Evolutionary conservation across 805 yeast genomes (phyloP), one percentile per base, ranked within the genome.

Genomic region (Nakazawaea wyomingensis): DNA sequence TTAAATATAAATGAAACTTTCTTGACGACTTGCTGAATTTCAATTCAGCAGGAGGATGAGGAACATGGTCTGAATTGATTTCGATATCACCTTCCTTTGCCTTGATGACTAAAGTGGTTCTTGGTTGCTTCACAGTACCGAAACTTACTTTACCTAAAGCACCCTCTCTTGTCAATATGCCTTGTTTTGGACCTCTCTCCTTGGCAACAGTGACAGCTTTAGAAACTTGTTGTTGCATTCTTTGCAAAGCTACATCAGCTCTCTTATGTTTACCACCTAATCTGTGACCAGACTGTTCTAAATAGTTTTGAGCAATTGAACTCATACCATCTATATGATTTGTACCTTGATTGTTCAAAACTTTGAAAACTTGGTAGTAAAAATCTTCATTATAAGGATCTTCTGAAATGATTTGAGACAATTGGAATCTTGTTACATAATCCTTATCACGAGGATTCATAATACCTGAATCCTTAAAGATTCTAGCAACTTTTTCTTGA

Each of bases 401-500:
- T 44, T 90, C 97, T 9, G 96, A 85, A 39, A 93, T 96, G 64
- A 93, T 85, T 61, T 90, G 96, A 39, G 96, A 88, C 50, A 93
- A 74, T 65, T 93, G 99, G 58, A 90, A 82, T 60, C 97, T 77
- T 34, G 96, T 88, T 39, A 93, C 91, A 58, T 86, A 89, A 65
- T 91, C 96, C 66, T 90, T 90, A 62, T 93, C 99, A 67, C 91
- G 85, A 45, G 96, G 96, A 55, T 89, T 87, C 99, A 93, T 93
- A 50, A 93, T 78, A 50, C 97, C 97, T 22, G 93, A 85, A 66
- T 82, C 87, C 56, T 78, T 80, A 57, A 85, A 72, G 54, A 88
- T 85, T 50, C 83, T 74, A 37, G 80, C 73, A 39, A 84, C 89
- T 59, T 85, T 84, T 47, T 80, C 82, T 50, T 82, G 87, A 66